These are phyloP conservation scores for Kwoniella pini DNA, from an alignment of 768 basidiomycete species.

Conservation along the genomic window DNA sequence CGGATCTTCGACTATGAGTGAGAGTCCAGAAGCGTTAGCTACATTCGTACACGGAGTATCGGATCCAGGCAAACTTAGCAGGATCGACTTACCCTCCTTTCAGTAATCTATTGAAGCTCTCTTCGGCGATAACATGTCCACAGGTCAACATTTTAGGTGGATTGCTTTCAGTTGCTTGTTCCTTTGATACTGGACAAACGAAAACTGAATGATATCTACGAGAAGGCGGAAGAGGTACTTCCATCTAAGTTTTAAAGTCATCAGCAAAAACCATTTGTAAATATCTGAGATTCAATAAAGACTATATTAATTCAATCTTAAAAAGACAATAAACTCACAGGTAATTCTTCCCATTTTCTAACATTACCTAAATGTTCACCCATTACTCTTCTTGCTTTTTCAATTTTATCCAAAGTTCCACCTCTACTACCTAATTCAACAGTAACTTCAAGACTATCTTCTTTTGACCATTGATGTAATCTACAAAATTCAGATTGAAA, in stretches of 20 bases:
- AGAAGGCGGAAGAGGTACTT: conserved; percentile 80
- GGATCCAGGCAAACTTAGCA: too few relatives aligned
- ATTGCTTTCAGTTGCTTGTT: conserved; percentile 87
- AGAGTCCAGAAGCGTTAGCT: background rate
- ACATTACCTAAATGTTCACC: conserved; percentile 90
- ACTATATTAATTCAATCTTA: too few relatives aligned
- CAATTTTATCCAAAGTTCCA: conserved; percentile 85
- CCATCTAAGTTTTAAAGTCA: conserved; percentile 81
- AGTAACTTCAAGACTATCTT: conserved; percentile 81
- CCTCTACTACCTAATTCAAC: conserved; percentile 85
- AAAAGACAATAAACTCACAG: conserved; percentile 60
- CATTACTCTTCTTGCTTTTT: conserved; percentile 92
- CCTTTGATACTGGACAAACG: conserved; percentile 95
- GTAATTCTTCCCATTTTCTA: conserved; percentile 83
- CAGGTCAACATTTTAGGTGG: conserved; percentile 98
- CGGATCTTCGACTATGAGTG: conserved; percentile 62
- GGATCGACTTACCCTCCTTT: conserved; percentile 87
- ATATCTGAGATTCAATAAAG: too few relatives aligned
- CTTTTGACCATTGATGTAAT: conserved; percentile 80
- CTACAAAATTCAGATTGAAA: conserved; percentile 90
- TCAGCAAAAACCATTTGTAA: too few relatives aligned
- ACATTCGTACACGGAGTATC: background rate
- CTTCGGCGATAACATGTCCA: conserved; percentile 91
- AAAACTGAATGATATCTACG: conserved; percentile 96
- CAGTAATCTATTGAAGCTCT: conserved; percentile 83